Base-by-base conservation (phyloP, 306 rosid species). In the Myrica gale region DNA sequence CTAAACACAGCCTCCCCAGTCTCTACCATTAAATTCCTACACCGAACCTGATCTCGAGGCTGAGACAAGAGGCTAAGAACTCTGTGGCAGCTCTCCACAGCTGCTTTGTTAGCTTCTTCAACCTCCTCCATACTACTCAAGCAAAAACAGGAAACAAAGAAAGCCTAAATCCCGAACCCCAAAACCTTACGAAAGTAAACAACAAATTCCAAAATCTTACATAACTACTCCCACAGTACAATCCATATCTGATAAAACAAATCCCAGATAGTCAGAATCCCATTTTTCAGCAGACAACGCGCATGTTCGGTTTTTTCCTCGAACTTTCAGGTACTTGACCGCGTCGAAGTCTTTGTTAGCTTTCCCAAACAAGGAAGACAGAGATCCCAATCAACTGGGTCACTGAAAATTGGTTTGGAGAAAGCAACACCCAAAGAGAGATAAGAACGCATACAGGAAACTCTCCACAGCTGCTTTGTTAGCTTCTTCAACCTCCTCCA, bases 401-500 rank as follows among this genome's bases (percentile, higher is more conserved):
- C 81, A 39, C 62, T 19, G 72, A 78, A 75, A 42, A 66, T 21
- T 69, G 79, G 71, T n/a, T 5, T 6, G 20, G 58, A 51, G 17
- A 42, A 55, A 55, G 8, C 1, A 5, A 20, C 17, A 70, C 37
- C 44, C 39, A 39, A 76, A 75, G 39, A 76, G 74, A 79, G n/a
- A 74, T 72, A 58, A 68, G 52, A 78, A 65, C 85, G 19, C 8
- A 72, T 67, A 78, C 52, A 65, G 57, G 19, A n/a, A n/a, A n/a
- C 92, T 90, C 74, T 87, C 89, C 74, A 92, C 92, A 71, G 97
- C 97, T 79, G 78, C 84, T 84, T 87, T 92, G 73, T 87, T 90
- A 71, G 96, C 97, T 87, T 87, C 88, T 82, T 92, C 97, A 78
- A 92, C 93, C 53, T 83, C 93, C 76, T 92, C 93, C 97, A 92